Evolutionary conservation across 2,329 filamentous ascomycete genomes (phyloP).

Genomic region (Aspergillus ochraceus): DNA sequence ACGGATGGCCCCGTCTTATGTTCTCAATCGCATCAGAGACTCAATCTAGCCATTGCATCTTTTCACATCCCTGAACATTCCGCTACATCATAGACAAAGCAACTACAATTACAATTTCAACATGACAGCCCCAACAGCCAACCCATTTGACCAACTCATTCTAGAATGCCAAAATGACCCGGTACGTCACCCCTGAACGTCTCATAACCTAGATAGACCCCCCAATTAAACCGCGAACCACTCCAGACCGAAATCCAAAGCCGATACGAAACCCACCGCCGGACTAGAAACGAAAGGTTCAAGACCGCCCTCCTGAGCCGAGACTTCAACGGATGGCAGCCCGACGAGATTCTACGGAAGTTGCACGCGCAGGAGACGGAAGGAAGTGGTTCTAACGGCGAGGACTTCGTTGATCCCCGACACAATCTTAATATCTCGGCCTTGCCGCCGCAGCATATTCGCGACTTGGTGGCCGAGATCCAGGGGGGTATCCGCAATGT

Average conservation of each 20-base stretch:
- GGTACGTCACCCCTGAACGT: constrained; percentile 49
- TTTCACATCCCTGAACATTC: background rate
- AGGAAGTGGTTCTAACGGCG: constrained; percentile 50
- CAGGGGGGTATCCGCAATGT: constrained; percentile 65
- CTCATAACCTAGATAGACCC: background rate
- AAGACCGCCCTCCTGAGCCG: constrained; percentile 68
- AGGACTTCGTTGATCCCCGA: constrained; percentile 72
- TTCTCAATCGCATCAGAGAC: background rate
- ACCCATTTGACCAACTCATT: constrained; percentile 76
- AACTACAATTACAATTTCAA: background rate
- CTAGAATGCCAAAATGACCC: constrained; percentile 64
- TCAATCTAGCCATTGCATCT: no score
- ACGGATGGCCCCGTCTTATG: background rate
- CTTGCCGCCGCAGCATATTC: constrained; percentile 71
- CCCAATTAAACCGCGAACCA: background rate
- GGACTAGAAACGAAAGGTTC: constrained; percentile 73
- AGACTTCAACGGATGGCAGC: constrained; percentile 68
- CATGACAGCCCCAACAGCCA: constrained; percentile 37
- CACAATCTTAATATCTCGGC: constrained; percentile 89
- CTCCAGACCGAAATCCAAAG: constrained; percentile 57
- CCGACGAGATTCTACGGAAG: constrained; percentile 74
- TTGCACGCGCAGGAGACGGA: constrained; percentile 50
- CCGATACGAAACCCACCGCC: constrained; percentile 73
- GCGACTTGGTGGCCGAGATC: constrained; percentile 65
- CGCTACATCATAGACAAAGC: background rate